These are phyloP conservation scores for Giardia muris DNA, from an alignment of 208 protist genomes.

Conservation along the genomic window DNA sequence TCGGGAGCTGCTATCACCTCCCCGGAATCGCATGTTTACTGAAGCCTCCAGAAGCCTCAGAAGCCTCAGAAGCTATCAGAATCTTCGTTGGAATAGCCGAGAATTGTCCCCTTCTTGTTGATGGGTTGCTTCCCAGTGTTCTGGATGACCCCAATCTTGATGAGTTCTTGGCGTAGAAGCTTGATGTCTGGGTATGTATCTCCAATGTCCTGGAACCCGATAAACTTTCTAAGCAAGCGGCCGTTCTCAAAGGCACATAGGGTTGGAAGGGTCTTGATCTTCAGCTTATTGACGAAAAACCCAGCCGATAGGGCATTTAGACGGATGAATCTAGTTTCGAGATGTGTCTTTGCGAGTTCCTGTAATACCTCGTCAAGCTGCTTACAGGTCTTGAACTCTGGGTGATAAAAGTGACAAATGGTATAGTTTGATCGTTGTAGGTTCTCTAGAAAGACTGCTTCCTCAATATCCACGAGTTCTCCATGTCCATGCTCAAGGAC, in stretches of 20 bases:
- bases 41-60: too few relatives aligned
- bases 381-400: slow-evolving; percentile 17
- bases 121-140: not conserved
- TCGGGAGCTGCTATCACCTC: too few relatives aligned
- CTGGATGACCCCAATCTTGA: not conserved
- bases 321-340: not conserved
- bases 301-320: slow-evolving; percentile 6
- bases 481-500: not conserved
- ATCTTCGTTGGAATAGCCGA: not conserved
- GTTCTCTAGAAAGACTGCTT: slow-evolving; percentile 1
- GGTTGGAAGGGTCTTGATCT: slow-evolving; percentile 17
- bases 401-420: not conserved
- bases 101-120: not conserved
- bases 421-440: not conserved
- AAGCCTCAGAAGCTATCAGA: not conserved
- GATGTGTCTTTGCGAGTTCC: not conserved
- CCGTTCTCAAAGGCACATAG: slow-evolving; percentile 3
- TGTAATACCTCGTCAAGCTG: not conserved
- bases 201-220: slow-evolving; percentile 6
- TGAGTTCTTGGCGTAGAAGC: not conserved
- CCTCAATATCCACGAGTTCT: not conserved
- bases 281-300: slow-evolving; percentile 24
- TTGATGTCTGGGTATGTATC: not conserved
- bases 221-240: not conserved
- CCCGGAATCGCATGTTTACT: too few relatives aligned